Percentiles rank a stretch among this genome's conserved stretches.
These are phyloP conservation scores for Artomyces pyxidatus DNA, from an alignment of 768 basidiomycete genomes.

Conservation along the genomic window DNA sequence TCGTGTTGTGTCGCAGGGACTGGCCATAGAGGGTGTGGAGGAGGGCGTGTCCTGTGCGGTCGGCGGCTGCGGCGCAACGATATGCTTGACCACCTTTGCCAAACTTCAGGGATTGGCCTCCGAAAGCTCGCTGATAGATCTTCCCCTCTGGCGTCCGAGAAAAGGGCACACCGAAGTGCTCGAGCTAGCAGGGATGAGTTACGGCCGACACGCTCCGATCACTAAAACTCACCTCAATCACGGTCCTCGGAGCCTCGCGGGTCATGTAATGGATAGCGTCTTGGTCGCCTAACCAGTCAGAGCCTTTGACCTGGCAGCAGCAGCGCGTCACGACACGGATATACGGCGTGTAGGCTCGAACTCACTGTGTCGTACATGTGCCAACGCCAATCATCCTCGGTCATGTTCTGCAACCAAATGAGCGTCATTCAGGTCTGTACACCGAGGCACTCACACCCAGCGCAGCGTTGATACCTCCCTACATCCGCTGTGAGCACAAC, in stretches of 20 bases:
- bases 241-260: conserved; percentile 88
- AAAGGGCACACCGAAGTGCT: conserved; percentile 98
- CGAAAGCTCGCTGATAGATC: conserved; percentile 99
- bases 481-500: not conserved
- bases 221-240: conserved; percentile 63
- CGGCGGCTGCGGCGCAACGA: conserved; percentile 96
- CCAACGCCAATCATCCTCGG: conserved; percentile 99
- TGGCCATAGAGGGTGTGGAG: conserved; percentile 99
- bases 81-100: conserved; percentile 99
- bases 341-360: not conserved
- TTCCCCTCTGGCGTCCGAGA: conserved; percentile 98
- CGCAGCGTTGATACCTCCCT: conserved; percentile 98
- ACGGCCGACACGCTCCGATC: not conserved
- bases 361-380: conserved; percentile 95
- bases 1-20: conserved; percentile 97
- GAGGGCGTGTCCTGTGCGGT: conserved; percentile 97
- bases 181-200: conserved; percentile 49
- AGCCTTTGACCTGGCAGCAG: conserved; percentile 84
- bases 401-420: conserved; percentile 70
- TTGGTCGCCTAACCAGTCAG: conserved; percentile 99
- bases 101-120: conserved; percentile 93
- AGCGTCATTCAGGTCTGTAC: not conserved
- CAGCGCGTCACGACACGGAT: not conserved
- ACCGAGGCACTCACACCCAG: conserved; percentile 60
- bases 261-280: conserved; percentile 99